phyloP scores from a whole-genome alignment of 1,284 basidiomycete species.

The Rhodotorula glutinis region DNA sequence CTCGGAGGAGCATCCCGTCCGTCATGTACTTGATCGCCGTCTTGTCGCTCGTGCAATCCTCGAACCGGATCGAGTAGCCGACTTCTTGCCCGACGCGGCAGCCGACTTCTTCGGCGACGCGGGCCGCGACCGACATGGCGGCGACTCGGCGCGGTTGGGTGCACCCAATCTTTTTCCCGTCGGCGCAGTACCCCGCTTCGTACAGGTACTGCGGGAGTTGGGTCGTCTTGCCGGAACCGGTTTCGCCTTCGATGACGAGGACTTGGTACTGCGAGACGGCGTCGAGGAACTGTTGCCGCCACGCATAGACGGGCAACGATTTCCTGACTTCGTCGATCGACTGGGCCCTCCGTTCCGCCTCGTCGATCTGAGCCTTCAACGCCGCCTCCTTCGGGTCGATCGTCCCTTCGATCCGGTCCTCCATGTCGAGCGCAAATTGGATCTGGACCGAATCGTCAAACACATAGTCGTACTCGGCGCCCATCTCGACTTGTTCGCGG shows the following conservation, averaged over 20 bases:
- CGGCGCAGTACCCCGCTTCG: constrained; percentile 89
- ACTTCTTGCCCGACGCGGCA: constrained; percentile 94
- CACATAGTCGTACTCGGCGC: constrained; percentile 86
- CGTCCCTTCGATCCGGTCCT: constrained; percentile 51
- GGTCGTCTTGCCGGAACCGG: constrained; percentile 79
- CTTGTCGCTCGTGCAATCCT: constrained; percentile 98
- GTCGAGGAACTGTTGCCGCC: constrained; percentile 78
- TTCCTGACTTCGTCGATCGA: constrained; percentile 87
- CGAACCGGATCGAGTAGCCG: constrained; percentile 98
- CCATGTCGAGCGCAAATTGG: constrained; percentile 75
- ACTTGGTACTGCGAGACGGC: constrained; percentile 84
- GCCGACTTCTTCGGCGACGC: constrained; percentile 98
- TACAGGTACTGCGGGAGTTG: constrained; percentile 97
- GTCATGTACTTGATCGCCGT: constrained; percentile 93
- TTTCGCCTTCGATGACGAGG: constrained; percentile 52
- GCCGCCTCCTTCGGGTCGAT: constrained; percentile 84
- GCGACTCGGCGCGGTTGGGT: constrained; percentile 98
- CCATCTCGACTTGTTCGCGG: constrained; percentile 63
- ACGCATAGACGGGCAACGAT: constrained; percentile 82
- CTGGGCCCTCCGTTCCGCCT: constrained; percentile 82
- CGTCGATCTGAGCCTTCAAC: constrained; percentile 82
- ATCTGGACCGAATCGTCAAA: constrained; percentile 98
- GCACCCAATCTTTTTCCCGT: constrained; percentile 88
- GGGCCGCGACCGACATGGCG: constrained; percentile 97
- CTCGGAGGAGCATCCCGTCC: constrained; percentile 93